Evolutionary conservation across 331 rosid genomes (phyloP).

Genomic region (Malus hybrid): DNA sequence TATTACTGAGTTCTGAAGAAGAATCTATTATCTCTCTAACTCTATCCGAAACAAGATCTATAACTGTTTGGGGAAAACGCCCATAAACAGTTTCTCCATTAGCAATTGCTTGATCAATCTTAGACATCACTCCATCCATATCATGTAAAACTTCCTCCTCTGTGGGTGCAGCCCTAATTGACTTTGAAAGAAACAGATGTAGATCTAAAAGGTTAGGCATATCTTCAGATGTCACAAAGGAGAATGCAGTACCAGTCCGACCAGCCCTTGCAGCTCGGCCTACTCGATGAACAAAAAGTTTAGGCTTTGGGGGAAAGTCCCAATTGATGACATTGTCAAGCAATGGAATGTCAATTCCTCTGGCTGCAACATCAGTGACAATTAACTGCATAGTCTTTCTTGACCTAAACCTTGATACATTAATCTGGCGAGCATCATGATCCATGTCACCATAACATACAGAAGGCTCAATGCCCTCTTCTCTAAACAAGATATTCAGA

Average conservation of each 20-base stretch:
- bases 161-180: constrained; percentile 73
- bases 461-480: constrained; percentile 84
- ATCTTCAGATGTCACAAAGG: constrained; percentile 84
- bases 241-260: constrained; percentile 84
- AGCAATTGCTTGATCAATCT: constrained; percentile 61
- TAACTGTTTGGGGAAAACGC: constrained; percentile 77
- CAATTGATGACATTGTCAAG: constrained; percentile 95
- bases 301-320: constrained; percentile 95
- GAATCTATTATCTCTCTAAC: constrained; percentile 71
- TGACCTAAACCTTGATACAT: constrained; percentile 73
- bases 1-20: constrained; percentile 49
- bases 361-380: constrained; percentile 91
- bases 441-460: constrained; percentile 97
- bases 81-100: constrained; percentile 85
- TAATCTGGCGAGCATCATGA: constrained; percentile 90
- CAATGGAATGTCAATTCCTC: constrained; percentile 91
- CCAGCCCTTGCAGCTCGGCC: constrained; percentile 98
- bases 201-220: constrained; percentile 86
- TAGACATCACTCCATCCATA: constrained; percentile 58
- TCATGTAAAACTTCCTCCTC: constrained; percentile 80
- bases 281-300: constrained; percentile 87
- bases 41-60: constrained; percentile 85
- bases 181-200: constrained; percentile 83
- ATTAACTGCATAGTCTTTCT: constrained; percentile 87
- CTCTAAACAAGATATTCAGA: constrained; percentile 55